A percentile compares a stretch with the other conserved stretches of the same genome.
These are phyloP conservation scores for Lasiosphaeriaceae sp. DNA, from an alignment of 495 filamentous ascomycete genomes.

Conservation along the genomic window DNA sequence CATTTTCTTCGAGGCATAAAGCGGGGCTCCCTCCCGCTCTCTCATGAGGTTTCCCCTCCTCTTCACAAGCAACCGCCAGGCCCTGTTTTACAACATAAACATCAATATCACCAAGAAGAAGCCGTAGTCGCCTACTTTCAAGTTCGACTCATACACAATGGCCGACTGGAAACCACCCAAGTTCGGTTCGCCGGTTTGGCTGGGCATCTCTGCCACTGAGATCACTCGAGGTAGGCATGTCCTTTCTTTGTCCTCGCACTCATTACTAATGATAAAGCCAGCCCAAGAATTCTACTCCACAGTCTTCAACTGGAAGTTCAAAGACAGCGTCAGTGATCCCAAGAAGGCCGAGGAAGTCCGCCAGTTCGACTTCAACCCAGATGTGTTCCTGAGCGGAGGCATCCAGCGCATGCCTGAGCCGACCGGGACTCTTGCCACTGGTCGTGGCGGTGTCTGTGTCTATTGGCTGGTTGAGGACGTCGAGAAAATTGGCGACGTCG, in stretches of 20 bases:
- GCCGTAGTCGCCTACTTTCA: background rate
- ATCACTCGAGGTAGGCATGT: conserved; percentile 3
- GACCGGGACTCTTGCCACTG: background rate
- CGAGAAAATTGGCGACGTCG: conserved; percentile 5
- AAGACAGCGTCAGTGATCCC: background rate
- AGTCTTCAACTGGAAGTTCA: conserved; percentile 19
- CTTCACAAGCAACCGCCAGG: background rate
- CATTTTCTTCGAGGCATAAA: background rate
- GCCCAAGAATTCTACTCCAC: conserved; percentile 17
- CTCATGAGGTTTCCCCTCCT: background rate
- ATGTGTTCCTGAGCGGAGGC: conserved; percentile 10
- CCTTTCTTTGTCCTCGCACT: background rate
- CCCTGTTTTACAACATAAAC: background rate
- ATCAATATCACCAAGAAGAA: background rate
- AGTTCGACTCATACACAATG: background rate
- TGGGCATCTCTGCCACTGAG: conserved; percentile 12
- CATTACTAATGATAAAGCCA: background rate
- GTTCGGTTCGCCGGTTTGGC: conserved; percentile 11
- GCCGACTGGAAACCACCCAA: conserved; percentile 14
- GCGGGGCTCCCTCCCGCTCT: background rate
- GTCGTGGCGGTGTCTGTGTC: conserved; percentile 11
- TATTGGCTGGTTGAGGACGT: conserved; percentile 19
- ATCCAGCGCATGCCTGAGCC: conserved; percentile 1
- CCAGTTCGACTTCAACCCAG: conserved; percentile 15
- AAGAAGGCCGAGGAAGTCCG: background rate